Base-by-base conservation (phyloP, 1,139 yeast species). In the Lodderomyces jiufengensis region DNA sequence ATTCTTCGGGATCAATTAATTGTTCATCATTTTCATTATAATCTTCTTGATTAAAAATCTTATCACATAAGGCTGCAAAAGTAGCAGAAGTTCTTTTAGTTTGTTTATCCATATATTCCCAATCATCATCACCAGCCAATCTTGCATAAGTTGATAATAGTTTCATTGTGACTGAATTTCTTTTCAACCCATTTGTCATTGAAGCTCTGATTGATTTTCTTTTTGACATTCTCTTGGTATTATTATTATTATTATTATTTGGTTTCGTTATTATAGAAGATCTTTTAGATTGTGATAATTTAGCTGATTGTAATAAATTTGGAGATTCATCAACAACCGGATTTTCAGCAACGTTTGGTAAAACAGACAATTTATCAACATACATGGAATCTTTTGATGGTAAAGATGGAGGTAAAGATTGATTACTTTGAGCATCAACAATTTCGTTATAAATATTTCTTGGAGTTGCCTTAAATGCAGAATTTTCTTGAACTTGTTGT, bases 31-130 rank as follows among this genome's bases (percentile, higher is more conserved):
- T 77, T 48, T 72, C 73, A 46, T 77, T 77, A 51, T 78, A 77
- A 3, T 59, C 65, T 47, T 70, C 75, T 48, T 70, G 74, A 45
- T 77, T 82, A 61, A 83, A 83, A 41, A 83, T 77, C 55, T 78
- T 80, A 59, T 83, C 90, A 66, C 87, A 81, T 33, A 83, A 64
- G 4, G 83, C 73, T 9, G 88, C 92, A 63, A 83, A 83, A 39
- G 84, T 84, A 9, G 86, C 80, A 25, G 86, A 78, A 2, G 88
- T 80, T 59, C 92, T 71, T 59, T 77, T 81, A 12, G 87, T 79
- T 55, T 79, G 86, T 49, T 76, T 78, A 48, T 81, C 85, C 62
- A 81, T 75, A 48, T 76, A 76, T 50, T 79, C 84, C 80, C 86
- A 77, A 42, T 78, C 84, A 32, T 75, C 69, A 42, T 80, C 86